Evolutionary conservation across 257 asterid species (phyloP).

Genomic region (Scutellaria barbata): DNA sequence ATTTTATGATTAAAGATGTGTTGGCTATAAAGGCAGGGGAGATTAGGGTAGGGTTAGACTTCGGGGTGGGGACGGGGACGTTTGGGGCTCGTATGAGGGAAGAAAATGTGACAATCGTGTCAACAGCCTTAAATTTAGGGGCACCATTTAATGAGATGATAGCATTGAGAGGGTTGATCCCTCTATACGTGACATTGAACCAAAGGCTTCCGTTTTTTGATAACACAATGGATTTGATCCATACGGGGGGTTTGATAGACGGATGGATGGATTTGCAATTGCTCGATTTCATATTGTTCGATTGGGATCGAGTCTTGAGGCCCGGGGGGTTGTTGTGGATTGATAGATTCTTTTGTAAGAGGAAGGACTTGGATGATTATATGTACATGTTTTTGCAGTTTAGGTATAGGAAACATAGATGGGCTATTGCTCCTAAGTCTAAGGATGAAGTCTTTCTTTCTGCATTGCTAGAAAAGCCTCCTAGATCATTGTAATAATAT

Average conservation of each 20-base stretch:
- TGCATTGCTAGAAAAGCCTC: conserved; percentile 88
- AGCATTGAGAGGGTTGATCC: conserved; percentile 79
- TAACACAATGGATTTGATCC: conserved; percentile 88
- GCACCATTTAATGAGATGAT: conserved; percentile 91
- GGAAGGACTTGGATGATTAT: conserved; percentile 78
- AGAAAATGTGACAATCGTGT: conserved; percentile 64
- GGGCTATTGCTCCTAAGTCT: conserved; percentile 79
- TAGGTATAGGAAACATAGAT: conserved; percentile 81
- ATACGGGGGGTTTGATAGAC: conserved; percentile 82
- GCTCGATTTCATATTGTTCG: conserved; percentile 79
- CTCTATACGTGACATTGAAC: conserved; percentile 70
- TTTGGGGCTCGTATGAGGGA: conserved; percentile 91
- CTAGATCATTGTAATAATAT: conserved; percentile 56
- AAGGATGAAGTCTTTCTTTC: conserved; percentile 81
- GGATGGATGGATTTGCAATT: conserved; percentile 88
- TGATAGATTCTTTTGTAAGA: conserved; percentile 77
- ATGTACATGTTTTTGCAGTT: conserved; percentile 93
- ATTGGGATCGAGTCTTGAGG: conserved; percentile 89
- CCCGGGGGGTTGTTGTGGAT: conserved; percentile 92
- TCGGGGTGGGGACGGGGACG: conserved; percentile 82
- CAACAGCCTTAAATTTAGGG: conserved; percentile 81
- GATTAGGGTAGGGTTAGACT: conserved; percentile 75
- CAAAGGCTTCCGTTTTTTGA: conserved; percentile 91
- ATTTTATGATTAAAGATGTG: conserved; percentile 62
- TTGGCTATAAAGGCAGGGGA: conserved; percentile 62